Conservation (phyloP, 352 stramenopile genomes). For the Phytophthora crassamura region DNA sequence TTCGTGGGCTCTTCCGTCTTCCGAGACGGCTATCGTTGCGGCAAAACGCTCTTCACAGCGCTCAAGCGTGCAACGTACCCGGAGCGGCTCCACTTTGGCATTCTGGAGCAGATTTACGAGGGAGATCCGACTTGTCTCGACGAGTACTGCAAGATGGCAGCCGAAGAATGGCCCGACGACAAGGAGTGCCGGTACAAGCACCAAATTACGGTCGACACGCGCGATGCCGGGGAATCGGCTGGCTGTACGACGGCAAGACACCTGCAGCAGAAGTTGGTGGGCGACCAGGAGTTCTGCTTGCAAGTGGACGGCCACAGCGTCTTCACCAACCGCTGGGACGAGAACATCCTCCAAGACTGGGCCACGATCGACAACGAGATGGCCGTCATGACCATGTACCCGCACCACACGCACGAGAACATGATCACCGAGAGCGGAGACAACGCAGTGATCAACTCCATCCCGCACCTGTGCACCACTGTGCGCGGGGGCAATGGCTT, state of each 20-base stretch:
- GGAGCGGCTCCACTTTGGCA: constrained; percentile 74
- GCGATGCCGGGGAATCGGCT: constrained; percentile 68
- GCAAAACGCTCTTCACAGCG: constrained; percentile 79
- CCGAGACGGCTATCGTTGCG: constrained; percentile 78
- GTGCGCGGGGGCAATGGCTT: constrained; percentile 56
- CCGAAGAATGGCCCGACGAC: constrained; percentile 61
- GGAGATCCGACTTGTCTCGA: constrained; percentile 71
- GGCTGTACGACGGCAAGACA: constrained; percentile 76
- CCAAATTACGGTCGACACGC: constrained; percentile 71
- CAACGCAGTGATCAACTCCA: constrained; percentile 62
- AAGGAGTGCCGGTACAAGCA: constrained; percentile 61
- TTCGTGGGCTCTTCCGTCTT: constrained; percentile 83
- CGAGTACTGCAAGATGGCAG: constrained; percentile 80
- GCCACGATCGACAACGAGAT: constrained; percentile 77
- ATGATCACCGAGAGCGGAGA: constrained; percentile 79
- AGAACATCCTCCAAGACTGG: constrained; percentile 73
- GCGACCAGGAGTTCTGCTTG: constrained; percentile 78
- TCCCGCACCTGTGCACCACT: constrained; percentile 77
- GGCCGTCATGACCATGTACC: constrained; percentile 76
- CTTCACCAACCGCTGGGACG: constrained; percentile 85
- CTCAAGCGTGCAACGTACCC: constrained; percentile 67
- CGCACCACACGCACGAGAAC: constrained; percentile 72
- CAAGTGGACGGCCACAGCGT: constrained; percentile 85
- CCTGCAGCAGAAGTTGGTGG: constrained; percentile 75
- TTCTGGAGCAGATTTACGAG: constrained; percentile 81